Conservation (phyloP, 2,329 filamentous ascomycete genomes). For the Leptographium galeiforme region DNA sequence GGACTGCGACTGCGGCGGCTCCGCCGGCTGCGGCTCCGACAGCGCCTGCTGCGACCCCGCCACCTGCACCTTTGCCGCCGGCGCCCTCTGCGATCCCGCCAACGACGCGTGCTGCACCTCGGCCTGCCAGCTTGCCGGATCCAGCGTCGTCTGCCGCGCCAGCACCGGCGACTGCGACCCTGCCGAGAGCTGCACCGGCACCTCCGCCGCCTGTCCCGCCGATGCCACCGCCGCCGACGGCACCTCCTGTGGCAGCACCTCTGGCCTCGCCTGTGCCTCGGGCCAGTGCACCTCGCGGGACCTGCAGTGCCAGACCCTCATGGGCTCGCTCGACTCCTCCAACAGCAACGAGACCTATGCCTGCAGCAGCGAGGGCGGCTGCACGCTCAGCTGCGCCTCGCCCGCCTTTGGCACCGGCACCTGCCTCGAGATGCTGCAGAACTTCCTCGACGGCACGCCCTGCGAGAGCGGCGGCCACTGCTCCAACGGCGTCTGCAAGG, state of each 20-base stretch:
- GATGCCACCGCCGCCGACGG: constrained; percentile 61
- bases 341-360: constrained; percentile 65
- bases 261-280: constrained; percentile 63
- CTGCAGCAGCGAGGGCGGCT: constrained; percentile 55
- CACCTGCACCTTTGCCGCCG: constrained; percentile 72
- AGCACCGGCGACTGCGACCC: constrained; percentile 77
- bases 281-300: constrained; percentile 92
- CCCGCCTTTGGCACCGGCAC: constrained; percentile 50
- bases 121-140: constrained; percentile 52
- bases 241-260: constrained; percentile 51
- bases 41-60: constrained; percentile 61
- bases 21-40: constrained; percentile 57
- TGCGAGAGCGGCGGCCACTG: constrained; percentile 75
- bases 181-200: constrained; percentile 68
- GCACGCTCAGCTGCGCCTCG: constrained; percentile 62
- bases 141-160: constrained; percentile 63
- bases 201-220: constrained; percentile 55
- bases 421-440: constrained; percentile 71
- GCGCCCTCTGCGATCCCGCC: constrained; percentile 63
- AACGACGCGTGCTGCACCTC: constrained; percentile 72
- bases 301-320: constrained; percentile 72
- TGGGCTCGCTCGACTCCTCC: constrained; percentile 52
- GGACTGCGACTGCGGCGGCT: constrained; percentile 89
- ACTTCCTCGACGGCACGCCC: constrained; percentile 82
- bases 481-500: constrained; percentile 62